Evolutionary conservation across 2,329 filamentous ascomycete species (phyloP).

Genomic region (Fusarium pseudograminearum): DNA sequence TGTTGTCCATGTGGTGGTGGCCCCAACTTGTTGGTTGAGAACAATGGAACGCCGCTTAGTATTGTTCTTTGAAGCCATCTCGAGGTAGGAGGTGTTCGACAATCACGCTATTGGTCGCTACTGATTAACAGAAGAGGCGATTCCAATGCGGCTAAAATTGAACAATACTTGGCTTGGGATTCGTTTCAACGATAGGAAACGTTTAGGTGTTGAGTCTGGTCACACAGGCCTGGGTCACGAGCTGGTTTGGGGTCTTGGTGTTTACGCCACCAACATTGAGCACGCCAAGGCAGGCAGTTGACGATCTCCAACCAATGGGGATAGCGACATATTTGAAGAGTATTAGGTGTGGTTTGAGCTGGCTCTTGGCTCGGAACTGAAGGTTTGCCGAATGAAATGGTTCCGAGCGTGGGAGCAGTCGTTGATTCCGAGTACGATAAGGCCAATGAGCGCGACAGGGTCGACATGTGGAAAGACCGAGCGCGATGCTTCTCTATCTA

Average conservation of each 20-base stretch:
- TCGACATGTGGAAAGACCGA: background rate
- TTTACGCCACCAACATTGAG: background rate
- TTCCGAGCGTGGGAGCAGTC: background rate
- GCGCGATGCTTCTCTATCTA: background rate
- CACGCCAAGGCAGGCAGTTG: background rate
- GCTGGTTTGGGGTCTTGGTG: background rate
- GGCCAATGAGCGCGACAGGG: background rate
- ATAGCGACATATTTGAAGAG: too few relatives aligned
- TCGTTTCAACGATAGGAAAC: background rate
- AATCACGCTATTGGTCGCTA: background rate
- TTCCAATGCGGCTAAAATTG: background rate
- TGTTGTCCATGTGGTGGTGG: background rate
- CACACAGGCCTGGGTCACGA: background rate
- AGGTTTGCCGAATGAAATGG: background rate
- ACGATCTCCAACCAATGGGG: background rate
- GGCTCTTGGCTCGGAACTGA: background rate
- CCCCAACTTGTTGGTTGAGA: background rate
- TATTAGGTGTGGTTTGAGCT: background rate
- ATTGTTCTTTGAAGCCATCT: constrained; percentile 15
- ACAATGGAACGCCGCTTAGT: constrained; percentile 28
- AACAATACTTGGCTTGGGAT: background rate
- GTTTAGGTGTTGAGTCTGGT: background rate
- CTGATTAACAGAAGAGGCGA: background rate
- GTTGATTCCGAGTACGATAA: background rate
- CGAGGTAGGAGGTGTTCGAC: background rate